Evolutionary conservation across 2,329 filamentous ascomycete genomes (phyloP), one percentile per base, ranked within the genome.

Genomic region (Stachybotrys elegans): DNA sequence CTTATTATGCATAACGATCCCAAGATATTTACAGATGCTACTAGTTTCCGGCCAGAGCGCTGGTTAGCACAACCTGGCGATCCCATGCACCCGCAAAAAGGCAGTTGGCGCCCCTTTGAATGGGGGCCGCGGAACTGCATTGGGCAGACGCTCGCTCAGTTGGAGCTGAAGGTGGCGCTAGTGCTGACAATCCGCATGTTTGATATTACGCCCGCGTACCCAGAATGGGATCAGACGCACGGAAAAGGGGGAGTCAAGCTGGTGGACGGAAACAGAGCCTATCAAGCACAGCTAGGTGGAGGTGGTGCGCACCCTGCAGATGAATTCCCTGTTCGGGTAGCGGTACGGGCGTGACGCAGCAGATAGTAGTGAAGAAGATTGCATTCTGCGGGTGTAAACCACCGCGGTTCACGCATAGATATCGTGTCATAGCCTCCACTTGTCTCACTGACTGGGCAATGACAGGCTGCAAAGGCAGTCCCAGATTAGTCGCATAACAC

Each of bases 61-160:
- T 39, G 36, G 36, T 21, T 39, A 20, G 36, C 23, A 14, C 19
- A 21, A 14, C 36, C 36, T 6, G 36, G 16, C 13, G 21, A 23
- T 21, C 21, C 36, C 7, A 14, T 39, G 12, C 14, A 39, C n/a
- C 36, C 36, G 21, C 19, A 22, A n/a, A 39, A 39, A 16, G 36
- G 36, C 20, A 21, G 16, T n/a, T 40, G 38, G 38, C 22, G 38
- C 13, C 38, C 38, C 7, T 40, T 40, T 25, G 38, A 40, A 19
- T 29, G 38, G 22, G 49, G 49, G 25, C 49, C 49, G 23, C 16
- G 49, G 22, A 51, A 47, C 41, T 51, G 49, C 36, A 51, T 51
- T 27, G 49, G 49, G 8, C 47, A 38, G 58, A 56, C 22, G 22
- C 38, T 40, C 6, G 38, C 38, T 6, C 11, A n/a, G 9, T 8